Conservation (phyloP, 768 basidiomycete species). For the Agrocybe chaxingu region DNA sequence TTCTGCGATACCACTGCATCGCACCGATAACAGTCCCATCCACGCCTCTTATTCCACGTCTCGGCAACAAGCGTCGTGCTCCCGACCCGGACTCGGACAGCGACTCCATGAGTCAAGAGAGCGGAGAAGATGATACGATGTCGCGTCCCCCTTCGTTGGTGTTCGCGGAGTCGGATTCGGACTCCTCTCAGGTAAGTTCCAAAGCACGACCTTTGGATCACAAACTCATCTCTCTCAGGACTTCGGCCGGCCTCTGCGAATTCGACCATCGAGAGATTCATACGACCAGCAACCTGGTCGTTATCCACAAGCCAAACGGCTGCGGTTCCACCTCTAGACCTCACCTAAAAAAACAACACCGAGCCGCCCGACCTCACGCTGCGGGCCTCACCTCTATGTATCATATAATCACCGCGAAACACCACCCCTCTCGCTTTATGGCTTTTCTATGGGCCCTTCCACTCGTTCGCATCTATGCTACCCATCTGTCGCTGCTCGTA, state of each 20-base stretch:
- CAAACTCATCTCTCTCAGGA: constrained; percentile 8
- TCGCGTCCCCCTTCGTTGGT: constrained; percentile 11
- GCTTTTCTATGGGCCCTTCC: neutral
- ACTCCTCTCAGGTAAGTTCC: constrained; percentile 18
- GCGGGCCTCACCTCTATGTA: too few relatives aligned
- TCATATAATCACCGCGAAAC: too few relatives aligned
- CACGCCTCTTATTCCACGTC: constrained; percentile 7
- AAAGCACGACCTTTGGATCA: neutral
- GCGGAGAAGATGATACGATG: constrained; percentile 12
- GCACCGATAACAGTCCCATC: constrained; percentile 11
- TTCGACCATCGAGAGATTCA: constrained; percentile 13
- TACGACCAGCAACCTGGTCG: neutral
- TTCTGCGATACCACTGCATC: constrained; percentile 20
- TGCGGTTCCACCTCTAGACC: neutral
- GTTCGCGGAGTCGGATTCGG: constrained; percentile 20
- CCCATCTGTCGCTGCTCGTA: neutral
- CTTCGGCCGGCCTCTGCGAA: constrained; percentile 10
- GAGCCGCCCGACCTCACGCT: neutral
- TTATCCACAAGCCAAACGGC: neutral
- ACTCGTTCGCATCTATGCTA: neutral
- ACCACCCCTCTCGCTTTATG: neutral
- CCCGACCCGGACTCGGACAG: constrained; percentile 19
- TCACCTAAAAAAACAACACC: neutral
- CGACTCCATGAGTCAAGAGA: constrained; percentile 4
- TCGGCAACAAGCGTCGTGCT: constrained; percentile 21